Conservation (phyloP, 306 rosid species). For the Vigna nakashimae region DNA sequence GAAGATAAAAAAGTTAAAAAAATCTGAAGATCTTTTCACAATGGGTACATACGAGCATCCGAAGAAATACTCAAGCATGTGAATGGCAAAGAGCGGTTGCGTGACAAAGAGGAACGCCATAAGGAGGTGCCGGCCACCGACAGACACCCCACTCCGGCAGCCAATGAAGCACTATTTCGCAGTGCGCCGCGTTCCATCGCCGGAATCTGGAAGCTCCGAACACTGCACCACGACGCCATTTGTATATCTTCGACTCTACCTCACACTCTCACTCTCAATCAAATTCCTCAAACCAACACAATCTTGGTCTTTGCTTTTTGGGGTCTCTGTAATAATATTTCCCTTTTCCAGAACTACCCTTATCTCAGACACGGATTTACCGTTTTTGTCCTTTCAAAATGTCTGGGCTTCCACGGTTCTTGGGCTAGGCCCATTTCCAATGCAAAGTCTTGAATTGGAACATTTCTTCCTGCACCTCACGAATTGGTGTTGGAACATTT, state of each 20-base stretch:
- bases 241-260: constrained; percentile 15
- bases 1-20: not conserved
- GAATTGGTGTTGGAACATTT: too few relatives aligned
- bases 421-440: not conserved
- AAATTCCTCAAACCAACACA: not conserved
- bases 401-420: not conserved
- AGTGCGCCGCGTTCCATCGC: constrained; percentile 53
- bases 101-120: constrained; percentile 56
- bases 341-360: constrained; percentile 8
- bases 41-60: constrained; percentile 51
- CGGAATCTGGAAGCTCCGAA: constrained; percentile 61
- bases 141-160: constrained; percentile 60
- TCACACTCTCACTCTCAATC: not conserved
- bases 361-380: not conserved
- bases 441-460: not conserved
- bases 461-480: too few relatives aligned
- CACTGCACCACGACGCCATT: constrained; percentile 81
- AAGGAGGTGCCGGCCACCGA: constrained; percentile 60
- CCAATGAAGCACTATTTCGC: constrained; percentile 50
- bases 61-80: constrained; percentile 73
- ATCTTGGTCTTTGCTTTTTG: not conserved
- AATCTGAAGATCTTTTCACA: not conserved
- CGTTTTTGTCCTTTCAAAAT: not conserved
- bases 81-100: constrained; percentile 61
- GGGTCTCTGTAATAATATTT: not conserved